These are phyloP conservation scores for Fusarium pseudoanthophilum DNA, from an alignment of 2,329 filamentous ascomycete genomes.

Conservation along the genomic window DNA sequence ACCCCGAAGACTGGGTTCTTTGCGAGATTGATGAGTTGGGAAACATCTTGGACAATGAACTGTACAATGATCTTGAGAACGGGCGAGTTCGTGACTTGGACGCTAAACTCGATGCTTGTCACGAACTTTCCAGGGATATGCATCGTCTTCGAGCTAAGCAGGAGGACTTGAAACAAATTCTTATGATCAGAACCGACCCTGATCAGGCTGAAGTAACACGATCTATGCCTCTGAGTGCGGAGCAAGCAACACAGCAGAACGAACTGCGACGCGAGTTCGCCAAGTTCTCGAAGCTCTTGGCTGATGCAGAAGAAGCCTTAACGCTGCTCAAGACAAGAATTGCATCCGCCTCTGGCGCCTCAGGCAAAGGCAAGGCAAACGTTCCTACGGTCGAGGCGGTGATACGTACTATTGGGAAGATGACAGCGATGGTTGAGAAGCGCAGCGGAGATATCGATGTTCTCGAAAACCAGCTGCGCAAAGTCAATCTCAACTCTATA, in stretches of 20 bases:
- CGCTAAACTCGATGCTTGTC: constrained; percentile 74
- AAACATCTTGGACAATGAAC: constrained; percentile 69
- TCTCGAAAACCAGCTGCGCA: constrained; percentile 86
- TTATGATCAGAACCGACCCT: constrained; percentile 75
- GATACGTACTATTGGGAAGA: constrained; percentile 88
- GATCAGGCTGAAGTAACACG: constrained; percentile 72
- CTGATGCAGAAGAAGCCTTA: constrained; percentile 82
- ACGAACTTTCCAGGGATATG: constrained; percentile 75
- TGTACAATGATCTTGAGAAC: constrained; percentile 72
- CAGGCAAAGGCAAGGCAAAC: constrained; percentile 58
- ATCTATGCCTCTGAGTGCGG: constrained; percentile 81
- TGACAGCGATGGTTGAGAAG: constrained; percentile 93
- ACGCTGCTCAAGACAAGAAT: constrained; percentile 83
- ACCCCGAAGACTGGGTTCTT: constrained; percentile 76
- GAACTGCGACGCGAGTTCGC: constrained; percentile 83
- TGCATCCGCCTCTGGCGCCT: constrained; percentile 64
- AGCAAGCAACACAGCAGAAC: constrained; percentile 85
- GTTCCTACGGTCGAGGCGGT: constrained; percentile 92
- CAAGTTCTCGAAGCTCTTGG: constrained; percentile 77
- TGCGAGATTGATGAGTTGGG: constrained; percentile 78
- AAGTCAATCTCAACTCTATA: constrained; percentile 65
- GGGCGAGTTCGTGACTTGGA: constrained; percentile 75
- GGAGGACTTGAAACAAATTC: constrained; percentile 80
- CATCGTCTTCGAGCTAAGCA: constrained; percentile 78
- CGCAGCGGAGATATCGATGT: constrained; percentile 91